Evolutionary conservation across 352 stramenopile species (phyloP), one percentile per base, ranked within the genome.

Genomic region (Phytopythium vexans): DNA sequence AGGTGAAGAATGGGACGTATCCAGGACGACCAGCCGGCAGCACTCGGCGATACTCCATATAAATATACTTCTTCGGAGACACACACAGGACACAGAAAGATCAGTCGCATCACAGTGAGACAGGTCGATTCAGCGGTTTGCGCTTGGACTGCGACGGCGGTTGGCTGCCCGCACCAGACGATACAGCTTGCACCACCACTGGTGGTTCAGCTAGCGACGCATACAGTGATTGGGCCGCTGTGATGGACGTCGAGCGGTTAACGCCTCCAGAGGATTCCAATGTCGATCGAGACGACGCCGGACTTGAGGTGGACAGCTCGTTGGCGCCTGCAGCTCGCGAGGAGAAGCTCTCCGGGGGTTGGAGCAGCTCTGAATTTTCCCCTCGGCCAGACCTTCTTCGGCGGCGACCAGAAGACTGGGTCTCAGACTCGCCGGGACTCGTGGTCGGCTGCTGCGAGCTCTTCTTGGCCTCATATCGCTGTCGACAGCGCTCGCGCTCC

Each of bases 391-490:
- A 3, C 33, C 27, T 21, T 32, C 43, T 37, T 14, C 12, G 8
- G 35, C 43, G 43, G 10, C 43, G 4, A 4, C 14, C 8, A 43
- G 2, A 41, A 32, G 52, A 3, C 16, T 41, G 27, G 16, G 38
- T 50, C 38, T 54, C 47, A 35, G 48, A 31, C 11, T 51, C 58
- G 34, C 4, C 37, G 49, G 35, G 51, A 45, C 15, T 45, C 31
- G 27, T 15, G 27, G 32, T 47, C 27, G 32, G 9, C 15, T 69
- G 53, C 37, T 71, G 54, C 21, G 39, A 36, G 9, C 49, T n/a
- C 48, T 90, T 91, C 53, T 81, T 80, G 6, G 56, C 35, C 37
- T 91, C 77, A 45, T 91, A 91, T 9, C 81, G 75, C 40, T 69
- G 72, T 0, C 76, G 74, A 50, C 77, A 91, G 6, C 81, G 81